phyloP scores from a whole-genome alignment of 345 rosid species.

The Psidium friedrichsthalianum region DNA sequence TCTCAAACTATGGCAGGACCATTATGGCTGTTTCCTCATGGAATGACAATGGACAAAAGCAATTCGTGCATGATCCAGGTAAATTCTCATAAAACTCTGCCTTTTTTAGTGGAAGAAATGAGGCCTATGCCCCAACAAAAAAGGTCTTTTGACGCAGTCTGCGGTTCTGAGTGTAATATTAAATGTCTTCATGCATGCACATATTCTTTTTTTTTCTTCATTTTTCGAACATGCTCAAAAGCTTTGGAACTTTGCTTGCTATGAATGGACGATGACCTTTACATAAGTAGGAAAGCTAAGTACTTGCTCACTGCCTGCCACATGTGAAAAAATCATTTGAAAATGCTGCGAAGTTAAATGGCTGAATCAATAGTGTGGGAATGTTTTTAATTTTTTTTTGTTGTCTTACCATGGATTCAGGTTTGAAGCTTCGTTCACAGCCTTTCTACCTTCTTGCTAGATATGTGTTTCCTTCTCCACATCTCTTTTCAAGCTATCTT shows the following conservation, averaged over 20 bases:
- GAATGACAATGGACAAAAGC: conserved; percentile 99
- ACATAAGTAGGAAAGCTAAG: neutral
- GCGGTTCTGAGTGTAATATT: neutral
- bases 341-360: neutral
- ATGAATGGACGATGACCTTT: neutral
- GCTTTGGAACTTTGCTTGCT: neutral
- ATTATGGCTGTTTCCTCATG: conserved; percentile 99
- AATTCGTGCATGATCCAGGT: conserved; percentile 93
- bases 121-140: neutral
- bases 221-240: neutral
- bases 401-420: neutral
- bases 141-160: neutral
- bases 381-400: neutral
- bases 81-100: conserved; percentile 20
- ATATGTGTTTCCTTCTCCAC: neutral
- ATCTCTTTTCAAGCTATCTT: neutral
- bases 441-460: neutral
- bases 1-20: conserved; percentile 45
- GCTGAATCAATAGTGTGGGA: neutral
- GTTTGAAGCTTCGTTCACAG: neutral
- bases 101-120: neutral
- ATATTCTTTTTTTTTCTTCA: neutral
- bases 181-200: neutral
- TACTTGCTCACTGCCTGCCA: neutral
- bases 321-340: neutral